Percentiles rank a stretch among this genome's conserved stretches.
phyloP scores from a whole-genome alignment of 768 basidiomycete species.

The Ramaria rubella region DNA sequence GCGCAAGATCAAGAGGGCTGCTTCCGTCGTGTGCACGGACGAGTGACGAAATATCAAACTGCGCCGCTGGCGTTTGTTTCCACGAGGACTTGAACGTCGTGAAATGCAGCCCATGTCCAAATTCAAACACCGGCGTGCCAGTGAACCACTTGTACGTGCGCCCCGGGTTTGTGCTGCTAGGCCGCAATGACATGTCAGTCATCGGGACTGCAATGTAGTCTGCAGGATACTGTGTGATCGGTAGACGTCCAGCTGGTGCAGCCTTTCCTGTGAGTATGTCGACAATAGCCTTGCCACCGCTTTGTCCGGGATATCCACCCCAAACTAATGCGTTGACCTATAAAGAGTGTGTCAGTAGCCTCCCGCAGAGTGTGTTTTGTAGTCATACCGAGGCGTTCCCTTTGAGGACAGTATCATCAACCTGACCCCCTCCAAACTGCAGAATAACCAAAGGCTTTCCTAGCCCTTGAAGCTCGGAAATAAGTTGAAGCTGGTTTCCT shows the following conservation, averaged over 20 bases:
- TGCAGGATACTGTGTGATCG: conserved; percentile 48
- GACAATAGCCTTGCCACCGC: conserved; percentile 46
- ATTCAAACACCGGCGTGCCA: conserved; percentile 44
- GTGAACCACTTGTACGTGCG: conserved; percentile 56
- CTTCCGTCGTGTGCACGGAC: conserved; percentile 18
- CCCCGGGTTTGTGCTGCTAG: conserved; percentile 42
- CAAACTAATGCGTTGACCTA: conserved; percentile 50
- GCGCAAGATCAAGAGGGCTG: conserved; percentile 34
- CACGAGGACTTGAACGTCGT: conserved; percentile 42
- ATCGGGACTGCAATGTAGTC: conserved; percentile 43
- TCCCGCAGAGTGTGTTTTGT: not conserved
- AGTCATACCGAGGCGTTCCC: conserved; percentile 32
- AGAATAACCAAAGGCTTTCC: conserved; percentile 48
- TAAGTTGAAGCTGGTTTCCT: conserved; percentile 45
- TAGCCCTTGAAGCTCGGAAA: conserved; percentile 37
- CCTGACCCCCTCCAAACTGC: conserved; percentile 53
- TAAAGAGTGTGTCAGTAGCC: not conserved
- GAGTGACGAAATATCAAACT: conserved; percentile 38
- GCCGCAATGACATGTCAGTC: conserved; percentile 54
- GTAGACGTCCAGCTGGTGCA: conserved; percentile 49
- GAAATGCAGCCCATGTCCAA: conserved; percentile 50
- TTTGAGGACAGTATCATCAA: conserved; percentile 44
- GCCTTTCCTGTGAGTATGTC: conserved; percentile 46
- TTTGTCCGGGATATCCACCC: conserved; percentile 54
- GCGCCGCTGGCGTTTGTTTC: conserved; percentile 26